A percentile compares a stretch with the other conserved stretches of the same genome.
These are phyloP conservation scores for Diaporthe batatas DNA, from an alignment of 2,329 filamentous ascomycete genomes.

Conservation along the genomic window DNA sequence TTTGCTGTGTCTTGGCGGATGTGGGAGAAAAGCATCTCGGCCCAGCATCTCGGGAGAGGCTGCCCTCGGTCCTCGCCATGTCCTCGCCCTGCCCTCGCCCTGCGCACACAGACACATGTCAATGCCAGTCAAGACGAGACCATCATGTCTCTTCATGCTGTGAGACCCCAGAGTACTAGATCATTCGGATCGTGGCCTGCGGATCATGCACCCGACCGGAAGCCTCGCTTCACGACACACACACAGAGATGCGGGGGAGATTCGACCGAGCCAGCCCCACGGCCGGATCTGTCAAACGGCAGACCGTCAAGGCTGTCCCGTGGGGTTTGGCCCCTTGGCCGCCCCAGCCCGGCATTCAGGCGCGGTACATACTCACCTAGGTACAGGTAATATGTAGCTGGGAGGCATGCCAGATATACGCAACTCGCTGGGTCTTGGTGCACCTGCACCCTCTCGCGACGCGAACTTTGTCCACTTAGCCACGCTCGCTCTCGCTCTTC, in stretches of 20 bases:
- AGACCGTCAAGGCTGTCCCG: neutral
- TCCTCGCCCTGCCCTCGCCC: neutral
- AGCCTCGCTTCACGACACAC: neutral
- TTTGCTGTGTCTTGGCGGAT: neutral
- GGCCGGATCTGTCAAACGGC: slow-evolving; percentile 10
- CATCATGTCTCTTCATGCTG: neutral
- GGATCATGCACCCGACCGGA: slow-evolving; percentile 26
- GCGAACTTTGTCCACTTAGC: neutral
- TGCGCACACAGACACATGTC: neutral
- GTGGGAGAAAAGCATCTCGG: neutral
- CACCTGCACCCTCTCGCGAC: slow-evolving; percentile 20
- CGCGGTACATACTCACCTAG: slow-evolving; percentile 12
- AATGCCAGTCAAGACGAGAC: too few relatives aligned
- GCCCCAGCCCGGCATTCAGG: slow-evolving; percentile 23
- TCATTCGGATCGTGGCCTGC: slow-evolving; percentile 22
- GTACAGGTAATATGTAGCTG: too few relatives aligned
- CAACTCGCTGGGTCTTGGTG: too few relatives aligned
- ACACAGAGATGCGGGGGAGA: slow-evolving; percentile 1
- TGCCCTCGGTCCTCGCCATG: slow-evolving; percentile 21
- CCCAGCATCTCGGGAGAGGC: too few relatives aligned
- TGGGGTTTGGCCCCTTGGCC: slow-evolving; percentile 23
- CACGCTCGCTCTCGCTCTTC: slow-evolving; percentile 22
- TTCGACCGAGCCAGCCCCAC: slow-evolving; percentile 3
- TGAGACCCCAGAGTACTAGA: neutral
- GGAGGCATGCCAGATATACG: too few relatives aligned